Evolutionary conservation across 129 eudicot species (phyloP).

Genomic region (Smallanthus sonchifolius): DNA sequence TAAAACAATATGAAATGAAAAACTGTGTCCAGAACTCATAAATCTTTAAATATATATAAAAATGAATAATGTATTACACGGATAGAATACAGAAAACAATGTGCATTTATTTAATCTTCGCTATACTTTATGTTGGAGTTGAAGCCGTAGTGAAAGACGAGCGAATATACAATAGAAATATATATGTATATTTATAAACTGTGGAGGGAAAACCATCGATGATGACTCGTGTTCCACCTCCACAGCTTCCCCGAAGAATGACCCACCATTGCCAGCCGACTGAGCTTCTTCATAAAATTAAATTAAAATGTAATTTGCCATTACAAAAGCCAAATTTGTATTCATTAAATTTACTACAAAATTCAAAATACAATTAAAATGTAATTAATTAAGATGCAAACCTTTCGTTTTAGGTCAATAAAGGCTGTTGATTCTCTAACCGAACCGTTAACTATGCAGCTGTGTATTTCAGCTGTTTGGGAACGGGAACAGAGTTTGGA

Average conservation of each 20-base stretch:
- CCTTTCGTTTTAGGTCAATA: constrained; percentile 90
- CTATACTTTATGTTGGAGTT: constrained; percentile 31
- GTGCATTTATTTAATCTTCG: constrained; percentile 42
- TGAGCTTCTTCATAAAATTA: constrained; percentile 77
- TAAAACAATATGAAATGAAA: no score
- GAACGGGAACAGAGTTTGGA: constrained; percentile 85
- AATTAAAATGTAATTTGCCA: no score
- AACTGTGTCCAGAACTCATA: no score
- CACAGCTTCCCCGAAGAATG: constrained; percentile 88
- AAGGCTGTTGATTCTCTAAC: constrained; percentile 86
- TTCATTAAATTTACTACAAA: constrained; percentile 1
- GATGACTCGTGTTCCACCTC: constrained; percentile 99
- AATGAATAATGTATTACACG: no score
- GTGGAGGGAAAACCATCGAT: constrained; percentile 83
- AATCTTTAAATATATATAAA: no score
- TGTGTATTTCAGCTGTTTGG: constrained; percentile 89
- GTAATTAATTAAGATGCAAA: constrained; percentile 14
- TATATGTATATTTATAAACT: constrained; percentile 13
- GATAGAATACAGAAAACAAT: no score
- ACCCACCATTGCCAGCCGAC: constrained; percentile 64
- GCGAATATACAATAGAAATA: constrained; percentile 42
- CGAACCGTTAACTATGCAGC: constrained; percentile 84
- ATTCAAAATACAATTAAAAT: background rate
- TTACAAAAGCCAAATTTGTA: constrained; percentile 27
- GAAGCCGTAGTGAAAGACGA: constrained; percentile 25